These are phyloP conservation scores for Phaseolus coccineus DNA, from an alignment of 331 rosid species.

Conservation along the genomic window DNA sequence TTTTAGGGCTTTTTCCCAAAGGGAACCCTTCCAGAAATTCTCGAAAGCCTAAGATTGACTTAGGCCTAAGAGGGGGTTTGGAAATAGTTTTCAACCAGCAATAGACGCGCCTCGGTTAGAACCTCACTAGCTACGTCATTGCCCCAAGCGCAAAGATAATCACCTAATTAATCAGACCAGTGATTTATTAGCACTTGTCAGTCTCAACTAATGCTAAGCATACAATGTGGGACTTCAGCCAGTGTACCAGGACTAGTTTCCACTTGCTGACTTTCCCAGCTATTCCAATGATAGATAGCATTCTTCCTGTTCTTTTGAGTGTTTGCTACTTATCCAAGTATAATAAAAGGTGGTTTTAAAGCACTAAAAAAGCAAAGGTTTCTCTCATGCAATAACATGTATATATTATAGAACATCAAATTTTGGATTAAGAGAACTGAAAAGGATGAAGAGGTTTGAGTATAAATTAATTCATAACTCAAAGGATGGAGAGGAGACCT, in stretches of 20 bases:
- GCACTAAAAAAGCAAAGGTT: background rate
- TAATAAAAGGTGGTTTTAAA: no score
- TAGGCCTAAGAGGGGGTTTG: slow-evolving; percentile 61
- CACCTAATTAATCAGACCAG: background rate
- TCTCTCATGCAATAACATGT: background rate
- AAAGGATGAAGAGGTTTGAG: background rate
- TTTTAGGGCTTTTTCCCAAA: slow-evolving; percentile 31
- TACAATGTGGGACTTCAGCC: no score
- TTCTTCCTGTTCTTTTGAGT: no score
- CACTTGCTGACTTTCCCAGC: no score
- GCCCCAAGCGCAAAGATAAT: slow-evolving; percentile 90
- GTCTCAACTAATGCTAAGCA: rapidly evolving
- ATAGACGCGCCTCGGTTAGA: slow-evolving; percentile 89
- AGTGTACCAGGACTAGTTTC: no score
- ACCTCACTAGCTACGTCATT: slow-evolving; percentile 90
- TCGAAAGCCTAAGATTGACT: slow-evolving; percentile 51
- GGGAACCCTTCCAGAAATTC: slow-evolving; percentile 76
- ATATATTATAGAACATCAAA: background rate
- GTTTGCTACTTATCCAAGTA: no score
- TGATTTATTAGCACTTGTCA: background rate
- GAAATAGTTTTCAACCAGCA: slow-evolving; percentile 85
- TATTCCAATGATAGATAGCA: no score
- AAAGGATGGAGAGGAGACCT: background rate
- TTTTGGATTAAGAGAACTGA: background rate
- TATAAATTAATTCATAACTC: no score